Evolutionary conservation across 1,284 basidiomycete genomes (phyloP), one percentile per base, ranked within the genome.

Genomic region (Apiotrichum brassicae): DNA sequence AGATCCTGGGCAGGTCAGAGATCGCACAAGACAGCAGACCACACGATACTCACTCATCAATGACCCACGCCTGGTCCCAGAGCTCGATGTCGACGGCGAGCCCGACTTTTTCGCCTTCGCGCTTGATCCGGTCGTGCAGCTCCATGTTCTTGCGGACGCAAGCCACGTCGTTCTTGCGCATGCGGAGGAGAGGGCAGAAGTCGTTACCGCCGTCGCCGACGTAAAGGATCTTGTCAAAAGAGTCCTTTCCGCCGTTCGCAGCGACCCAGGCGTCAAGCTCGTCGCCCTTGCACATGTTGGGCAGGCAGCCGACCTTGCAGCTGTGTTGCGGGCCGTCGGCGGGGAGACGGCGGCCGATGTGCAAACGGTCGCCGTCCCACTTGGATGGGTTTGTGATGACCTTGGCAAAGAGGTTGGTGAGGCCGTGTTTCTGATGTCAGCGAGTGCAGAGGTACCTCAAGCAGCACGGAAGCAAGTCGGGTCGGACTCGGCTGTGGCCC

Each of bases 221-320:
- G 70, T 97, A 98, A 39, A 91, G 77, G 56, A 97, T 78, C 46
- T 86, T 82, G 56, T 94, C 86, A 64, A 79, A 97, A 4, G 62
- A 51, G 6, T 72, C 69, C 28, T 77, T 75, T 14, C 80, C 77
- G n/a, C 78, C 78, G 56, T 87, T 77, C n/a, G 82, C 76, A 2
- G 76, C 75, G 37, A 94, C 76, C 76, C 87, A 97, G 0, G 83
- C 82, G 5, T 85, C 81, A 25, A 98, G 78, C 71, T 98, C 94
- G 60, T 87, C 84, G 35, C 94, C 94, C 79, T 98, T 98, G 79
- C 94, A 98, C 92, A 98, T 97, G 76, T 98, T 98, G 11, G 87
- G 81, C 51, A 84, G 84, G 77, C 94, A 98, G 14, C 94, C 94
- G 46, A 97, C 79, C 45, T 76, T 78, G 75, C 94, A 98, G 2